Conservation (phyloP, 2,329 filamentous ascomycete species). For the Metarhizium guizhouense region DNA sequence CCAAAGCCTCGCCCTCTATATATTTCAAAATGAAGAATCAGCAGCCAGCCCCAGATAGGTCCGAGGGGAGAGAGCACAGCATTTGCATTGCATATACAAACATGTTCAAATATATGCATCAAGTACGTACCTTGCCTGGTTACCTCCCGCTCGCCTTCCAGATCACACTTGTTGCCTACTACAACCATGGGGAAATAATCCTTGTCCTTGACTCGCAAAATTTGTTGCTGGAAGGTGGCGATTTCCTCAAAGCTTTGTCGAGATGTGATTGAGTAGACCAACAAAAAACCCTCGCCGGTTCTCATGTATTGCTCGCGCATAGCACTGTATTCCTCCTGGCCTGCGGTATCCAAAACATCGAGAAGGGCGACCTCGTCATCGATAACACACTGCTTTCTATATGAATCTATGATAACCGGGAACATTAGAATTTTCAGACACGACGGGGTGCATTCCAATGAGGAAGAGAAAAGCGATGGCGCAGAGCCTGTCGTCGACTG, state of each 20-base stretch:
- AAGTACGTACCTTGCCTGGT: conserved; percentile 69
- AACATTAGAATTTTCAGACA: background rate
- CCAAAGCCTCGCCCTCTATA: conserved; percentile 81
- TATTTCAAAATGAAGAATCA: conserved; percentile 3
- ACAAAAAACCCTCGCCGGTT: conserved; percentile 92
- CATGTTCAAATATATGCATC: background rate
- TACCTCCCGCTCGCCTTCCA: conserved; percentile 86
- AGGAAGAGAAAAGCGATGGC: background rate
- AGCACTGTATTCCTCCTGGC: conserved; percentile 97
- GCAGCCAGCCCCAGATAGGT: background rate
- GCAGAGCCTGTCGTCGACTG: background rate
- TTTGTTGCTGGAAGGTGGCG: conserved; percentile 97
- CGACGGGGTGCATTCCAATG: background rate
- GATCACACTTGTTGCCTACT: conserved; percentile 98
- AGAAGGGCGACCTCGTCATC: conserved; percentile 96
- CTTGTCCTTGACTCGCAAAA: conserved; percentile 97
- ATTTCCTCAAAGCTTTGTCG: conserved; percentile 98
- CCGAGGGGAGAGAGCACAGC: background rate
- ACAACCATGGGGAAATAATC: conserved; percentile 99
- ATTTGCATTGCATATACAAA: too few relatives aligned
- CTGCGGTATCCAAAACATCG: conserved; percentile 95
- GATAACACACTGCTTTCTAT: conserved; percentile 99
- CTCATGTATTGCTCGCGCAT: conserved; percentile 99
- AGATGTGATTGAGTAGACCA: conserved; percentile 97
- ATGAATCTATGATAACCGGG: conserved; percentile 61